phyloP scores from a whole-genome alignment of 2,329 filamentous ascomycete species.

The Colletotrichum sp. region DNA sequence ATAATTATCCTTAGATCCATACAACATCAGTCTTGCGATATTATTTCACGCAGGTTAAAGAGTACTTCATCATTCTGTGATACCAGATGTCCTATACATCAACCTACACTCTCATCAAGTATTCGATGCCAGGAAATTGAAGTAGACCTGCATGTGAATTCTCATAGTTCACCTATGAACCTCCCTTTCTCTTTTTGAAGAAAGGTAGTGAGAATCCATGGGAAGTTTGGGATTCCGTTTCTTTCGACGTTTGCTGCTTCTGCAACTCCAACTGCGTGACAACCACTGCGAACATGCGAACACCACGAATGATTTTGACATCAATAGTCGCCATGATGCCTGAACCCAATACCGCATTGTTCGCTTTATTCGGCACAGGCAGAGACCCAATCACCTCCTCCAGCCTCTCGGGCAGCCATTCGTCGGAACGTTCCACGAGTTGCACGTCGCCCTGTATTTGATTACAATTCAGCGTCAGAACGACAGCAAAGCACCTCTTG shows the following conservation, averaged over 20 bases:
- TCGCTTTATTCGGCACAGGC: neutral
- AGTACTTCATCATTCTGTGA: too few species aligned
- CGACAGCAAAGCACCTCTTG: neutral
- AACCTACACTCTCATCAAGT: too few species aligned
- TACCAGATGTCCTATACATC: too few species aligned
- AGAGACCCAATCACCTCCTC: neutral
- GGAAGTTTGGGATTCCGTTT: neutral
- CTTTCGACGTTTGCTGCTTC: fast-evolving
- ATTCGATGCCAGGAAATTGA: too few species aligned
- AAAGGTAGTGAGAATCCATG: neutral
- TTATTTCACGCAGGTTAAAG: too few species aligned
- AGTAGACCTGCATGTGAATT: too few species aligned
- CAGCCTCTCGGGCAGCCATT: neutral
- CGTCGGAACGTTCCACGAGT: neutral
- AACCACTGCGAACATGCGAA: neutral
- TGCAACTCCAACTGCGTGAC: neutral
- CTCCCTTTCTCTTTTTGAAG: neutral
- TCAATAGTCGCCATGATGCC: neutral
- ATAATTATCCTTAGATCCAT: too few species aligned
- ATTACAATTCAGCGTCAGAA: neutral
- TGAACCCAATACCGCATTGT: fast-evolving
- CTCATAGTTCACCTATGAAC: too few species aligned
- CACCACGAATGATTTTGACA: neutral
- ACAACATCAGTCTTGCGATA: too few species aligned
- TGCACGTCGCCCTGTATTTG: neutral